Evolutionary conservation across 805 yeast genomes (phyloP).

Genomic region (Kodamaea jinghongensis): DNA sequence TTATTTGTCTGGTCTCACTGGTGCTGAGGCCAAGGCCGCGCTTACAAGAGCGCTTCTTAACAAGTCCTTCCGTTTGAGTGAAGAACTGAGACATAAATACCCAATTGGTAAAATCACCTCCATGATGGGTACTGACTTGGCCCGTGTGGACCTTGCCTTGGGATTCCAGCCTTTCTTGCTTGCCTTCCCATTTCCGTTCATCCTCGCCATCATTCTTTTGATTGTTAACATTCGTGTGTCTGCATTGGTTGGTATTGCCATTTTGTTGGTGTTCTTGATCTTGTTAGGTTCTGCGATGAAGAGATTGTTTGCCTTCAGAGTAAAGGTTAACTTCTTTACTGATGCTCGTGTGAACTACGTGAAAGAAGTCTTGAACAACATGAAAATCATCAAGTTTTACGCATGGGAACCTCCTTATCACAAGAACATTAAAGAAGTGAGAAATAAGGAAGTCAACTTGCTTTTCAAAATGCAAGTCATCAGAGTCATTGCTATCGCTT

Average conservation of each 20-base stretch:
- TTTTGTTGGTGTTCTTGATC: constrained; percentile 27
- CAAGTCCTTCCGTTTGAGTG: constrained; percentile 22
- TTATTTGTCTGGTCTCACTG: constrained; percentile 23
- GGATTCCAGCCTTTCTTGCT: constrained; percentile 26
- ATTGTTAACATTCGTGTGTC: constrained; percentile 22
- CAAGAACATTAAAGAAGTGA: constrained; percentile 49
- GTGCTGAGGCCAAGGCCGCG: constrained; percentile 26
- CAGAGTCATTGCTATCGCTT: constrained; percentile 60
- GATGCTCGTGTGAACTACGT: constrained; percentile 74
- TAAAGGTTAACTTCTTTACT: constrained; percentile 56
- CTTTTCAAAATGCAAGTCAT: constrained; percentile 63
- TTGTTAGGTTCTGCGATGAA: constrained; percentile 48
- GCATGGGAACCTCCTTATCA: constrained; percentile 89
- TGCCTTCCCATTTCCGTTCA: constrained; percentile 24
- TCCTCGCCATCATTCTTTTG: constrained; percentile 23
- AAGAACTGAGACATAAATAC: constrained; percentile 19
- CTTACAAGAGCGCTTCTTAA: constrained; percentile 24
- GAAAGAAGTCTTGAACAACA: constrained; percentile 73
- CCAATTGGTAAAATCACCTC: constrained; percentile 25
- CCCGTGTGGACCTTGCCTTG: constrained; percentile 27
- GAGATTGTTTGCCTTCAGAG: constrained; percentile 46
- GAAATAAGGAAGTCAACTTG: constrained; percentile 59
- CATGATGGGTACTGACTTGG: constrained; percentile 27
- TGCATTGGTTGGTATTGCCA: constrained; percentile 26
- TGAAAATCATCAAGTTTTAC: constrained; percentile 82